Base-by-base conservation (phyloP, 495 filamentous ascomycete species). In the Penicillium egyptiacum region DNA sequence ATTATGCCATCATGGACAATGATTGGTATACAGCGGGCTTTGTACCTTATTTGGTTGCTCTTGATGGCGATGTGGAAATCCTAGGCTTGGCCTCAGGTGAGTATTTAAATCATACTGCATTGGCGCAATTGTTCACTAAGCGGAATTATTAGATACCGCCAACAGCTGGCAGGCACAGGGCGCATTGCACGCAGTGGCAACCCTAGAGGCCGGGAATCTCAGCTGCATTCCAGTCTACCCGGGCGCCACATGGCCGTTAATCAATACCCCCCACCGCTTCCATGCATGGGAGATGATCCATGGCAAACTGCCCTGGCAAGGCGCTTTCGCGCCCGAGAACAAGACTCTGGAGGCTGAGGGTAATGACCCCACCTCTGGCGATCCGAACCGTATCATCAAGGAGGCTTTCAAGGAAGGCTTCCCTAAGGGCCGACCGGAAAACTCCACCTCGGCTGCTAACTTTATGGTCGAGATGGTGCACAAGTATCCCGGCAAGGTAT, bases 1-100 rank as follows among this genome's bases (percentile, higher is more conserved):
- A 60, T 35, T 67, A 68, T 60, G 69, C 60, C 19, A 69, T 72
- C 45, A 55, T 75, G 53, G 72, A 75, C 50, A 74, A 74, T 50
- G 71, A 75, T 60, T 75, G 71, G 67, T 61, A 63, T 50, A 61
- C 70, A 16, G 68, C 66, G 4, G 64, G 59, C n/a, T 74, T 73
- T 35, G 64, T 72, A 2, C 64, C 69, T 11, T 71, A 71, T 48
- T 49, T 72, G 10, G 37, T 75, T 20, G 69, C 72, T 17, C 56
- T 74, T 4, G 65, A 69, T 33, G 68, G 63, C 22, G 63, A 61
- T 51, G 57, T 73, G 23, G 56, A 73, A 40, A 55, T 72, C 22
- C 56, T 75, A 3, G 71, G 60, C 5, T 54, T 75, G 9, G 67
- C 60, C 9, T 66, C 65, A 1, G 65, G 68, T 70, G 56, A 53